phyloP scores from a whole-genome alignment of 345 rosid species.

The Rubroshorea leprosula region DNA sequence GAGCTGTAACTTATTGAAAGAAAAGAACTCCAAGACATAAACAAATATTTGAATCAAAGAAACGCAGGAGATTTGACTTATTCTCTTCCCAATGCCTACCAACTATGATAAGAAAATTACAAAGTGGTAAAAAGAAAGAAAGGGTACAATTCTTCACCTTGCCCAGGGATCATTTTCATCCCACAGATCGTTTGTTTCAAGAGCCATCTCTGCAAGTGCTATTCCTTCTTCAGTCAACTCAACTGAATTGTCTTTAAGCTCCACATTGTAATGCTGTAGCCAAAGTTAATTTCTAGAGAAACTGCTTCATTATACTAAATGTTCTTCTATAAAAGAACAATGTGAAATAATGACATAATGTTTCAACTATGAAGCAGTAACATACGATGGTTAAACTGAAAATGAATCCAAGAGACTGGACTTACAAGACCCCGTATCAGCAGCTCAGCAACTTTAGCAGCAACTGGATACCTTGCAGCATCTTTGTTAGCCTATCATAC shows the following conservation, averaged over 20 bases:
- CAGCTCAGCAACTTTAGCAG: constrained; percentile 94
- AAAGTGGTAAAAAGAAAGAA: constrained; percentile 12
- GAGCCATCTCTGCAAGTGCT: constrained; percentile 89
- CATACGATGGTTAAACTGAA: constrained; percentile 2
- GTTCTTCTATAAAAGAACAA: constrained; percentile 2
- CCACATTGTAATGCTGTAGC: constrained; percentile 77
- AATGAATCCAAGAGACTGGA: constrained; percentile 18
- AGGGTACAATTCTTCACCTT: constrained; percentile 41
- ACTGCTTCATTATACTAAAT: constrained; percentile 11
- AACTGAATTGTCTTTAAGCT: constrained; percentile 90
- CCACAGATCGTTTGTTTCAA: constrained; percentile 91
- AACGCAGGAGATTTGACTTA: not conserved
- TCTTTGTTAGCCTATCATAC: constrained; percentile 71
- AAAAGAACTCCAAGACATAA: not conserved
- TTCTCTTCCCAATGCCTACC: constrained; percentile 4
- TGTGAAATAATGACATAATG: constrained; percentile 8
- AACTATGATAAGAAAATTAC: not conserved
- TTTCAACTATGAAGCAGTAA: constrained; percentile 8
- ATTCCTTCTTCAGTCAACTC: constrained; percentile 97
- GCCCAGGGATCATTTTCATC: constrained; percentile 99
- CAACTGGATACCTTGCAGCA: constrained; percentile 93
- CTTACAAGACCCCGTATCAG: constrained; percentile 64
- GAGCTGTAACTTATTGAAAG: no score
- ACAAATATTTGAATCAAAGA: not conserved
- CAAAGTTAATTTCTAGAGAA: constrained; percentile 15